Percentiles rank a stretch among this genome's conserved stretches.
phyloP scores from a whole-genome alignment of 1,139 yeast species.

The Casaregolazyma lundiana region DNA sequence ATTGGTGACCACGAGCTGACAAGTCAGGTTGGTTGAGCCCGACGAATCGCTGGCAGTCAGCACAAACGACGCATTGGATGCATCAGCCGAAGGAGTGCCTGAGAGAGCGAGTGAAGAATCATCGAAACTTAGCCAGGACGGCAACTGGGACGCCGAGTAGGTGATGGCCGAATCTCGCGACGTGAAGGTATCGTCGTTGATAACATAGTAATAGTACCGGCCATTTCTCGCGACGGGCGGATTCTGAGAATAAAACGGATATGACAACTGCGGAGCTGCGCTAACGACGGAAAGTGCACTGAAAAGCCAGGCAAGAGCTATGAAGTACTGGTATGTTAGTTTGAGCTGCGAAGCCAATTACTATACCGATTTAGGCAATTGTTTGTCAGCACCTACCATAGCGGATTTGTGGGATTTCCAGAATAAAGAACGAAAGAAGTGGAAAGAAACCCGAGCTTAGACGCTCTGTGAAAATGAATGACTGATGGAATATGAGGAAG shows the following conservation, averaged over 20 bases:
- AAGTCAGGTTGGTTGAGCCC: constrained; percentile 39
- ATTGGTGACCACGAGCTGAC: constrained; percentile 55
- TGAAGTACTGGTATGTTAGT: neutral
- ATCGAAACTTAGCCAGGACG: constrained; percentile 78
- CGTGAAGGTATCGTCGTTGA: constrained; percentile 68
- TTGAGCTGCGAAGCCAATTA: neutral
- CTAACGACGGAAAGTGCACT: constrained; percentile 9
- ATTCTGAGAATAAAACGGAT: constrained; percentile 74
- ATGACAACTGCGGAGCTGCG: constrained; percentile 55
- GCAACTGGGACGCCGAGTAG: constrained; percentile 57
- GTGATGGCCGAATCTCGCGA: constrained; percentile 39
- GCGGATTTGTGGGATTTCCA: neutral
- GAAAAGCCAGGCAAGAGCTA: neutral
- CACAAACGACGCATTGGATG: constrained; percentile 41
- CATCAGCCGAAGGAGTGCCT: constrained; percentile 61
- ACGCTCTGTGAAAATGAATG: neutral
- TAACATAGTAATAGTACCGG: constrained; percentile 57
- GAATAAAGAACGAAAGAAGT: constrained; percentile 1
- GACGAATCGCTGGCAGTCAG: constrained; percentile 62
- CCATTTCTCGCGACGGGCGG: constrained; percentile 83
- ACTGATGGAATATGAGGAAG: neutral
- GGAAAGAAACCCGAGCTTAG: neutral
- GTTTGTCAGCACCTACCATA: neutral
- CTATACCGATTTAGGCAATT: neutral
- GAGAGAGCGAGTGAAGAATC: constrained; percentile 51